Evolutionary conservation across 345 rosid genomes (phyloP).

Genomic region (Hibiscus mutabilis): DNA sequence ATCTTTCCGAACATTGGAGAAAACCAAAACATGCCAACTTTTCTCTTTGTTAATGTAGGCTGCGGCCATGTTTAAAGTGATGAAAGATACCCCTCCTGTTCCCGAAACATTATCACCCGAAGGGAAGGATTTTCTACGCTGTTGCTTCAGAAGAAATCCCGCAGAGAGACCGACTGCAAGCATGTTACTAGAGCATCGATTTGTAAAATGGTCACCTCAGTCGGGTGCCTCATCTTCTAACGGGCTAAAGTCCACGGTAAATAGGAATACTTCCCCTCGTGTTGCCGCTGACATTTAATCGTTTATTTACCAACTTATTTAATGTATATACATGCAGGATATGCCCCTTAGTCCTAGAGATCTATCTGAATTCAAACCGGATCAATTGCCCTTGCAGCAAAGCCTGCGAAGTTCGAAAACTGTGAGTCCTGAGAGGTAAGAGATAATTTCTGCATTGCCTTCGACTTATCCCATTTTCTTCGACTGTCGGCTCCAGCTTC

Average conservation of each 20-base stretch:
- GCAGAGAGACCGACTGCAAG: conserved; percentile 79
- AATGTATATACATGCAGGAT: conserved; percentile 36
- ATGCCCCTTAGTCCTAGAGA: conserved; percentile 28
- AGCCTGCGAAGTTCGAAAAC: conserved; percentile 21
- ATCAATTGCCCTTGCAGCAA: conserved; percentile 26
- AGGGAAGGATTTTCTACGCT: conserved; percentile 71
- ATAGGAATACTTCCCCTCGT: neutral
- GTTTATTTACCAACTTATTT: neutral
- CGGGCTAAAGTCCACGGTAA: conserved; percentile 52
- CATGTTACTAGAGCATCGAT: conserved; percentile 68
- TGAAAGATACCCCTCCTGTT: conserved; percentile 72
- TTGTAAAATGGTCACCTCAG: conserved; percentile 41
- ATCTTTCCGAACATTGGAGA: neutral
- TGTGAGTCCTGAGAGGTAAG: conserved; percentile 47
- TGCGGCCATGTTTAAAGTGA: conserved; percentile 91
- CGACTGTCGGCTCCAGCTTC: conserved; percentile 32
- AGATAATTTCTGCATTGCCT: neutral
- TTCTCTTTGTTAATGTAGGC: conserved; percentile 31
- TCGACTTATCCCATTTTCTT: conserved; percentile 11
- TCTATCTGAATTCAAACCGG: conserved; percentile 36
- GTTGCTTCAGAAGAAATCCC: conserved; percentile 82
- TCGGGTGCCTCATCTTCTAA: conserved; percentile 27
- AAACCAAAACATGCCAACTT: neutral
- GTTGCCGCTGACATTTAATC: neutral
- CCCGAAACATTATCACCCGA: conserved; percentile 75